Base-by-base conservation (phyloP, 345 rosid species). In the Eucalyptus curtisii region DNA sequence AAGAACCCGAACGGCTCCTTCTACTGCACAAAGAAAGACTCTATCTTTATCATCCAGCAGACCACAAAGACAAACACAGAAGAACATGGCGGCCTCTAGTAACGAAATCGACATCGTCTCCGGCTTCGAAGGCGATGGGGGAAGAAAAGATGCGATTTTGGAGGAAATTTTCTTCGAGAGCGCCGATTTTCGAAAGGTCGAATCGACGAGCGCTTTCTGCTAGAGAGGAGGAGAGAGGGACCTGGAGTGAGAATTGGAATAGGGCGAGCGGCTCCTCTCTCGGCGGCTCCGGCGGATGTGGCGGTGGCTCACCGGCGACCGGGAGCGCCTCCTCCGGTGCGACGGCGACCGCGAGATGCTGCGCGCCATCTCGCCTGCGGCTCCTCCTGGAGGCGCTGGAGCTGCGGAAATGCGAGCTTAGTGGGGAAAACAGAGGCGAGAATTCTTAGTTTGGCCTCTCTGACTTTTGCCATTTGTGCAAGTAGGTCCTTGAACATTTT, bases 291-390 rank as follows among this genome's bases (percentile, higher is more conserved):
- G 92, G 53, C 95, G 90, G 88, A 91, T 89, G 64, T 87, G 90
- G 79, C 92, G 93, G 91, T 89, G 91, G 44, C 57, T 55, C 68
- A 87, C 82, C 25, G 92, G 90, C 82, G 94, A 92, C 24, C 90
- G 92, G 5, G 93, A 91, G 89, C 87, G 86, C 76, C 95, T 92
- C 85, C 96, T 89, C 87, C 96, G 93, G 91, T 92, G 85, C 88
- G 96, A 93, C 88, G 97, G 97, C 89, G 97, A 95, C 90, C 94
- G 92, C 45, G 97, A 95, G 71, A 93, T 50, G 91, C 94, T 93
- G 91, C 96, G 93, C 52, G 91, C 93, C 96, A 94, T 93, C 82
- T 52, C 49, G 61, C 53, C 86, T 50, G 84, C 22, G 3, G 57
- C 31, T 7, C 50, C 48, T 20, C 87, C 25, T 30, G 8, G 71